Evolutionary conservation across 306 rosid species (phyloP).

Genomic region (Mimosa pudica): DNA sequence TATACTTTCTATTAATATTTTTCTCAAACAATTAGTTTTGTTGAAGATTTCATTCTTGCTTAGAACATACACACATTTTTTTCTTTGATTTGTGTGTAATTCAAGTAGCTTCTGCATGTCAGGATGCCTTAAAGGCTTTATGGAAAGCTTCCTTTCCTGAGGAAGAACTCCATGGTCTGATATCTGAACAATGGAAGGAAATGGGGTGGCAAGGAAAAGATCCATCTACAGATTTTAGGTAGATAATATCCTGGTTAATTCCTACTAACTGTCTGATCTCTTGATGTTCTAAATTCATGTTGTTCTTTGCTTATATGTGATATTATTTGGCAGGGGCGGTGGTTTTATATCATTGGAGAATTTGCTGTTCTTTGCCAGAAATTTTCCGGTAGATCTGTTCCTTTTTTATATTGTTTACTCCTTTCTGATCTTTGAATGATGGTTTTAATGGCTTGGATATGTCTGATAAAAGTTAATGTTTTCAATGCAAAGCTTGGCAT

Average conservation of each 20-base stretch:
- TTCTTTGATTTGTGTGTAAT: slow-evolving; percentile 17
- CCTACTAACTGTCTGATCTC: slow-evolving; percentile 23
- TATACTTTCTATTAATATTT: slow-evolving; percentile 37
- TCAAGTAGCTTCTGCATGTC: slow-evolving; percentile 31
- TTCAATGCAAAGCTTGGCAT: background rate
- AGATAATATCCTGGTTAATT: slow-evolving; percentile 29
- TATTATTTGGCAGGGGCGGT: slow-evolving; percentile 82
- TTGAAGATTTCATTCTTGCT: slow-evolving; percentile 23
- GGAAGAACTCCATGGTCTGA: slow-evolving; percentile 81
- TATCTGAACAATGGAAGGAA: slow-evolving; percentile 99
- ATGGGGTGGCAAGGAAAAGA: slow-evolving; percentile 99
- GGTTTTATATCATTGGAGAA: slow-evolving; percentile 98
- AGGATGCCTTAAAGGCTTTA: slow-evolving; percentile 93
- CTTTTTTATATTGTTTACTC: slow-evolving; percentile 13
- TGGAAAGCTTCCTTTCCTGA: slow-evolving; percentile 93
- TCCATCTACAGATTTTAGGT: slow-evolving; percentile 99
- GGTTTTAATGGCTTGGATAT: slow-evolving; percentile 26
- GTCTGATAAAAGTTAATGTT: background rate
- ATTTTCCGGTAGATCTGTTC: slow-evolving; percentile 73
- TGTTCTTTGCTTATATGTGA: slow-evolving; percentile 41
- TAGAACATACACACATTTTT: background rate
- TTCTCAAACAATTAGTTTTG: slow-evolving; percentile 8
- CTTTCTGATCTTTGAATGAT: slow-evolving; percentile 13
- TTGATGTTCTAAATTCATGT: slow-evolving; percentile 7
- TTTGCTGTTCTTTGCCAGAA: slow-evolving; percentile 81